phyloP scores from a whole-genome alignment of 1,139 yeast genomes.

The Zygosaccharomyces sapae region DNA sequence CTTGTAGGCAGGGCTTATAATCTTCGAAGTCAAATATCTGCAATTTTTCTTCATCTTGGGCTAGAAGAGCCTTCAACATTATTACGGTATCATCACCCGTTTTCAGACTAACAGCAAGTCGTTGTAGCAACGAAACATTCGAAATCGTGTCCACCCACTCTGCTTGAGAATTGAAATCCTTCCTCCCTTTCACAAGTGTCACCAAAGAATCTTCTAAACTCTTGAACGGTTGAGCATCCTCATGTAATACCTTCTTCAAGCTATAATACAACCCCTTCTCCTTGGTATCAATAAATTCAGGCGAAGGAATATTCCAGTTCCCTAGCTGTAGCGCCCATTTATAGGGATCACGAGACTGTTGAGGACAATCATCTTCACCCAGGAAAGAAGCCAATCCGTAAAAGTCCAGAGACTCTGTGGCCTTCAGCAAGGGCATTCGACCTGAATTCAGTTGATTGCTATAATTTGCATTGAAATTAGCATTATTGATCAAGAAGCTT shows the following conservation, averaged over 20 bases:
- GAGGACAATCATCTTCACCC: slow-evolving; percentile 4
- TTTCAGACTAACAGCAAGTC: slow-evolving; percentile 2
- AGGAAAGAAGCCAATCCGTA: slow-evolving; percentile 27
- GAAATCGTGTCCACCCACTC: slow-evolving; percentile 16
- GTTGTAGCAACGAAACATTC: slow-evolving; percentile 10
- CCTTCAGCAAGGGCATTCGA: slow-evolving; percentile 27
- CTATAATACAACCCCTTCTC: slow-evolving; percentile 25
- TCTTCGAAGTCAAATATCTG: slow-evolving; percentile 14
- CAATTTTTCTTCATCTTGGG: slow-evolving; percentile 13
- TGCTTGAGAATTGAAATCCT: not conserved
- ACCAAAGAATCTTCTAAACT: slow-evolving; percentile 11
- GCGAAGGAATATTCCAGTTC: slow-evolving; percentile 31
- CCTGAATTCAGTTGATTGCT: slow-evolving; percentile 46
- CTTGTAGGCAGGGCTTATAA: slow-evolving; percentile 19
- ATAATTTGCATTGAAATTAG: slow-evolving; percentile 54
- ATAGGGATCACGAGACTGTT: slow-evolving; percentile 15
- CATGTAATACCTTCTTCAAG: slow-evolving; percentile 15
- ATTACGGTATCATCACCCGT: not conserved
- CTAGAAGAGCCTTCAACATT: not conserved
- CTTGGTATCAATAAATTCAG: slow-evolving; percentile 18
- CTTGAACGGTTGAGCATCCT: slow-evolving; percentile 5
- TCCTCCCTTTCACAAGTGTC: slow-evolving; percentile 1
- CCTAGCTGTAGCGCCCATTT: slow-evolving; percentile 30
- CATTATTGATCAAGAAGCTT: slow-evolving; percentile 52
- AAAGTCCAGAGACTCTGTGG: slow-evolving; percentile 27